These are phyloP conservation scores for Lindgomyces ingoldianus DNA, from an alignment of 495 filamentous ascomycete genomes.

Conservation along the genomic window DNA sequence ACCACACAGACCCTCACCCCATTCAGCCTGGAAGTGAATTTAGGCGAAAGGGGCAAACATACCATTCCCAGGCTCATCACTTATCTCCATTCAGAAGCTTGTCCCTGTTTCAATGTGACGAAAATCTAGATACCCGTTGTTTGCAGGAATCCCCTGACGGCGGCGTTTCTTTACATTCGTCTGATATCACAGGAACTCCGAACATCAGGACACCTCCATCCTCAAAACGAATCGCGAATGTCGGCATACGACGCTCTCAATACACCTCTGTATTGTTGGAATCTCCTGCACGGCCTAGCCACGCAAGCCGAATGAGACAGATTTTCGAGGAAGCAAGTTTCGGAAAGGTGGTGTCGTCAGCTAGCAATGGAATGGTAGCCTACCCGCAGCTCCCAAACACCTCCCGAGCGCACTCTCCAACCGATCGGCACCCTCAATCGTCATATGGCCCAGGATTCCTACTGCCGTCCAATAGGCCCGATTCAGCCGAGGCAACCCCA, in stretches of 20 bases:
- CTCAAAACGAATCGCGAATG: constrained; percentile 1
- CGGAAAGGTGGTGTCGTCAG: not conserved
- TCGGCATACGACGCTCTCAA: constrained; percentile 11
- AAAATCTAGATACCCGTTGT: not conserved
- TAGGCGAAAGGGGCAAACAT: not conserved
- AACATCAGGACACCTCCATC: not conserved
- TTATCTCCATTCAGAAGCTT: not conserved
- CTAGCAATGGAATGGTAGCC: not conserved
- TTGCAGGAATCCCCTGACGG: not conserved
- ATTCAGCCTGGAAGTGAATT: constrained; percentile 16
- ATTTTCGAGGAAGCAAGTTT: constrained; percentile 19
- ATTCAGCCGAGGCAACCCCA: not conserved
- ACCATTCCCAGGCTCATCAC: not conserved
- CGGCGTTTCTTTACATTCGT: not conserved
- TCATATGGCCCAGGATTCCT: not conserved
- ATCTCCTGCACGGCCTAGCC: constrained; percentile 18
- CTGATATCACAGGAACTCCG: not conserved
- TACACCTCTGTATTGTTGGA: not conserved
- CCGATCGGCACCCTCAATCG: not conserved
- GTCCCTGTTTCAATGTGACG: not conserved
- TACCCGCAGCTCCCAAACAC: constrained; percentile 24
- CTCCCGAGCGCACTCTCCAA: not conserved
- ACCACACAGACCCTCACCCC: constrained; percentile 11
- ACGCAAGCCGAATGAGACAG: constrained; percentile 21
- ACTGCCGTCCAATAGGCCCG: not conserved